Conservation (phyloP, 2,329 filamentous ascomycete species). For the Alternaria angustiovoidea region DNA sequence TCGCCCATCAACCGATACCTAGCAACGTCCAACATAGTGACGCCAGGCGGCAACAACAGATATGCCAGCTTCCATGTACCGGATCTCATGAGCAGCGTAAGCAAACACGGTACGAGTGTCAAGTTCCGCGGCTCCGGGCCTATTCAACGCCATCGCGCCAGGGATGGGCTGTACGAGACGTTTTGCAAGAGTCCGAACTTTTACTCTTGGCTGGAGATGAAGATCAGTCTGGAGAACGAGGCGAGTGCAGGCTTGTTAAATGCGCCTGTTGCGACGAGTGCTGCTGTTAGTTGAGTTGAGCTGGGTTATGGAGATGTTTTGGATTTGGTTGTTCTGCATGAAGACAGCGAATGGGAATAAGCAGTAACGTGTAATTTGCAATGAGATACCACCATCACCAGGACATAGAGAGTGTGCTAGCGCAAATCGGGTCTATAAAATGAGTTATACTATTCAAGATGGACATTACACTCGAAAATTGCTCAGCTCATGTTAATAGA, state of each 20-base stretch:
- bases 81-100: constrained; percentile 49
- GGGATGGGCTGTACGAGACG: constrained; percentile 48
- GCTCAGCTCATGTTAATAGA: too few relatives aligned
- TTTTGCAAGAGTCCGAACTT: constrained; percentile 53
- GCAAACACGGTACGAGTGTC: constrained; percentile 51
- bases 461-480: too few relatives aligned
- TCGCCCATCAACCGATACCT: constrained; percentile 53
- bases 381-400: background rate
- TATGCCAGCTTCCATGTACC: constrained; percentile 51
- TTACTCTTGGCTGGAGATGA: constrained; percentile 55
- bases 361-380: background rate
- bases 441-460: background rate
- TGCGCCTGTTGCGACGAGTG: background rate
- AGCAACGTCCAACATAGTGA: constrained; percentile 45
- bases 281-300: background rate
- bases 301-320: background rate
- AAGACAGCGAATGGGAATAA: background rate
- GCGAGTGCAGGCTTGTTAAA: constrained; percentile 48
- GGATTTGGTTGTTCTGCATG: background rate
- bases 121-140: constrained; percentile 50
- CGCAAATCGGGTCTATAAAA: background rate
- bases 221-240: constrained; percentile 51
- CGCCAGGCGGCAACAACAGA: constrained; percentile 47
- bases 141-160: constrained; percentile 47
- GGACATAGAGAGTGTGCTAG: background rate